Evolutionary conservation across 352 stramenopile genomes (phyloP).

Genomic region (Plasmopara muralis): DNA sequence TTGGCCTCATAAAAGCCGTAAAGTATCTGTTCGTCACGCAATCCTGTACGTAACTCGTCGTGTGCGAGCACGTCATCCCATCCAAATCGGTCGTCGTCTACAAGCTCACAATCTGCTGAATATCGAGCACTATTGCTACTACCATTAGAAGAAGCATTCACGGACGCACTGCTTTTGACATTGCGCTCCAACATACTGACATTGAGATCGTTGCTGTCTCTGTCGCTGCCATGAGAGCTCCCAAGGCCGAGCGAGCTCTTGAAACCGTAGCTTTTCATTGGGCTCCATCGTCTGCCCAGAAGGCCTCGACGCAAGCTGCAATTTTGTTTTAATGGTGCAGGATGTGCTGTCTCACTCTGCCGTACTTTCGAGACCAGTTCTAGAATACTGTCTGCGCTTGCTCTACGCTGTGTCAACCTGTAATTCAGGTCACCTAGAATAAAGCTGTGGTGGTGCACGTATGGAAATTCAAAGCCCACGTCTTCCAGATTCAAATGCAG

Average conservation of each 20-base stretch:
- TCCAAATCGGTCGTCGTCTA: conserved; percentile 33
- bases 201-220: conserved; percentile 26
- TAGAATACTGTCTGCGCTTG: conserved; percentile 46
- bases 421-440: conserved; percentile 90
- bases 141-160: conserved; percentile 22
- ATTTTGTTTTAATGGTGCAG: conserved; percentile 17
- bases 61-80: conserved; percentile 67
- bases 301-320: conserved; percentile 24
- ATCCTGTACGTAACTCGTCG: conserved; percentile 62
- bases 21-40: conserved; percentile 52
- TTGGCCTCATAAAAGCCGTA: conserved; percentile 67
- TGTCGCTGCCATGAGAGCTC: conserved; percentile 24
- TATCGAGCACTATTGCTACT: conserved; percentile 24
- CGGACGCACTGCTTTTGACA: conserved; percentile 20
- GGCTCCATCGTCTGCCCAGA: conserved; percentile 29
- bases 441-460: conserved; percentile 85
- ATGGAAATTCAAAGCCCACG: conserved; percentile 77
- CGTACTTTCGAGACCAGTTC: conserved; percentile 51
- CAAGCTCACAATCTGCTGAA: conserved; percentile 32
- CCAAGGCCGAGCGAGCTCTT: conserved; percentile 23
- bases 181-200: conserved; percentile 37
- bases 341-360: conserved; percentile 26
- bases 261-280: conserved; percentile 18
- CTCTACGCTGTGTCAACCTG: conserved; percentile 54
- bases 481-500: conserved; percentile 79